Percentiles rank a stretch among this genome's conserved stretches.
These are phyloP conservation scores for Megacollybia platyphylla DNA, from an alignment of 1,284 basidiomycete genomes.

Conservation along the genomic window DNA sequence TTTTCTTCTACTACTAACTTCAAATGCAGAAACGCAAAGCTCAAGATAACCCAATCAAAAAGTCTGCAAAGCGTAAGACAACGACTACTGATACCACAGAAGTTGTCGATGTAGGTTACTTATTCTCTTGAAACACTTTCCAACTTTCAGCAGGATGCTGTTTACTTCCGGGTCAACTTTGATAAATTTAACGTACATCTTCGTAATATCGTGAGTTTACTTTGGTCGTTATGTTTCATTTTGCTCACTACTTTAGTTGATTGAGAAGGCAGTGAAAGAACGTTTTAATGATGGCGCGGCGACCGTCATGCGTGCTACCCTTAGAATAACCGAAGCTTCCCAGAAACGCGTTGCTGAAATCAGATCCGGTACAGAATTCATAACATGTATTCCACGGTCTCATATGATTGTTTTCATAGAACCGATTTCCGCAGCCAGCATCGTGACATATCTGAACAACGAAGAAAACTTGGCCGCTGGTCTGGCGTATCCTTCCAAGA, in stretches of 20 bases:
- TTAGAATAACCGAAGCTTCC: slow-evolving; percentile 57
- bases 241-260: slow-evolving; percentile 36
- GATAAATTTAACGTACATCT: slow-evolving; percentile 84
- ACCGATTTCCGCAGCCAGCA: slow-evolving; percentile 46
- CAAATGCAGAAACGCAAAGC: slow-evolving; percentile 44
- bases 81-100: slow-evolving; percentile 31
- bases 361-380: slow-evolving; percentile 42
- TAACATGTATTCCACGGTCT: slow-evolving; percentile 2
- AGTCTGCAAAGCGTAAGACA: slow-evolving; percentile 33
- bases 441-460: slow-evolving; percentile 50
- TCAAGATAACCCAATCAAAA: slow-evolving; percentile 27
- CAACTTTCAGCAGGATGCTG: slow-evolving; percentile 35
- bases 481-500: slow-evolving; percentile 36
- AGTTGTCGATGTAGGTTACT: slow-evolving; percentile 47
- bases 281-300: slow-evolving; percentile 70
- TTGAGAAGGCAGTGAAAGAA: slow-evolving; percentile 63
- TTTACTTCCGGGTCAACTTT: slow-evolving; percentile 79
- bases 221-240: slow-evolving; percentile 5
- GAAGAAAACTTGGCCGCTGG: slow-evolving; percentile 43
- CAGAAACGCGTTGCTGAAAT: slow-evolving; percentile 50
- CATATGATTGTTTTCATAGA: slow-evolving; percentile 24
- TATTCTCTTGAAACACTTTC: slow-evolving; percentile 4
- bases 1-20: slow-evolving; percentile 5
- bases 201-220: slow-evolving; percentile 61
- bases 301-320: slow-evolving; percentile 53